Base-by-base conservation (phyloP, 169 alveolate genomes). In the Plasmodium gaboni region DNA sequence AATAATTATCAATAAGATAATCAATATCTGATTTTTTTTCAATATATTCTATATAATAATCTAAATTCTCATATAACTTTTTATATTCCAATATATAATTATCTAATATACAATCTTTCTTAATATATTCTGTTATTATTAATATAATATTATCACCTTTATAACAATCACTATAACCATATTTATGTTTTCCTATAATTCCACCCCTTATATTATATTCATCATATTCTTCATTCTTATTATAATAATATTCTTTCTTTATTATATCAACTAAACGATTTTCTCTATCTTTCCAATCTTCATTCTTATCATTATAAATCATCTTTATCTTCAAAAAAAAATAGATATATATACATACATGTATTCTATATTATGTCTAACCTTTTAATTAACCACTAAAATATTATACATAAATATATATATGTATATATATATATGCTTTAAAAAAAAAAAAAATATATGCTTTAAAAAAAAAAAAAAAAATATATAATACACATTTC, bases 71-170 rank as follows among this genome's bases (percentile, higher is more conserved):
- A 61, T 70, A 73, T 65, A 86, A 59, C n/a, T 57, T 46, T 26
- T 70, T 69, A 42, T 86, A 86, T 8, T 73, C 92, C 0, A 48
- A 12, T 12, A 86, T 53, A 71, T 86, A 71, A 2, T 65, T 63
- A 48, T 86, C 92, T 5, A 86, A 13, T 1, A 70, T 32, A 70
- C 87, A 70, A 9, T 86, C 87, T 28, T 86, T 86, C 65, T 86
- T 60, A 10, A 86, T 51, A 71, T 86, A 86, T 9, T 86, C 92
- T 24, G 74, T 86, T 42, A 86, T 51, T 24, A 86, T 53, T 44
- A 86, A 32, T 70, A 86, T 46, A 24, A 71, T 51, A 70, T 70
- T 38, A n/a, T 86, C 87, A 50, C 87, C 70, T 38, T 42, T 86
- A 8, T 19, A 46, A 38, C 87, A 86, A 24, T 86, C 53, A 51